Base-by-base conservation (phyloP, 192 early-diverging fungal genomes). In the Chytriomyces hyalinus region DNA sequence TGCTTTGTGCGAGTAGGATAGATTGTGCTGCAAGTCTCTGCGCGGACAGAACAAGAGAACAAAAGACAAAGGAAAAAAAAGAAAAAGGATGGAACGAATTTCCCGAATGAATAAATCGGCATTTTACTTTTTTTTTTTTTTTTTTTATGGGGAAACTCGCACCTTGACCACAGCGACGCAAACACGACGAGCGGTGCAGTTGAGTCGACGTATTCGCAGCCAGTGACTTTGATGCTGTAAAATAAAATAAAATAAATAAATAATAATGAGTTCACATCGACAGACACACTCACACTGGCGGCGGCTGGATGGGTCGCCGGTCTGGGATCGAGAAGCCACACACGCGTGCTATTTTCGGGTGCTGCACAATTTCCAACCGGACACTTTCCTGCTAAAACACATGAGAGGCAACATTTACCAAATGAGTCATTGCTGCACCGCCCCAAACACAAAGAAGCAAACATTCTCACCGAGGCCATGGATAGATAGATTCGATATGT, bases 291-390 rank as follows among this genome's bases (percentile, higher is more conserved):
- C 26, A 70, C 17, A 22, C 66, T 17, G 17, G 26, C 11, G 10
- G 68, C 26, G 17, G 9, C 13, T 44, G 50, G 7, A 51, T 70
- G 11, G 28, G 22, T 15, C 65, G 28, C 13, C 65, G 65, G 69
- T 75, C 74, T 13, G 65, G 24, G 6, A 67, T 13, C 7, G 73
- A 80, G 61, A 85, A 83, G 3, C 84, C 84, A 49, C 85, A 84
- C 79, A 85, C 81, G 4, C 84, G 60, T 2, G 81, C 82, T 7
- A 78, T 63, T 43, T 53, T 61, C 1, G 84, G 82, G 22, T 83
- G 81, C 65, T 86, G 84, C 17, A 80, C 57, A 28, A 86, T 68
- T 6, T 82, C 44, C 11, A 85, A 72, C 53, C 76, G 61, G 64
- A 70, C 53, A 11, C 62, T 28, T 64, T 11, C 11, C 62, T 22